phyloP scores from a whole-genome alignment of 2,329 filamentous ascomycete species.

The Venturia aucupariae region DNA sequence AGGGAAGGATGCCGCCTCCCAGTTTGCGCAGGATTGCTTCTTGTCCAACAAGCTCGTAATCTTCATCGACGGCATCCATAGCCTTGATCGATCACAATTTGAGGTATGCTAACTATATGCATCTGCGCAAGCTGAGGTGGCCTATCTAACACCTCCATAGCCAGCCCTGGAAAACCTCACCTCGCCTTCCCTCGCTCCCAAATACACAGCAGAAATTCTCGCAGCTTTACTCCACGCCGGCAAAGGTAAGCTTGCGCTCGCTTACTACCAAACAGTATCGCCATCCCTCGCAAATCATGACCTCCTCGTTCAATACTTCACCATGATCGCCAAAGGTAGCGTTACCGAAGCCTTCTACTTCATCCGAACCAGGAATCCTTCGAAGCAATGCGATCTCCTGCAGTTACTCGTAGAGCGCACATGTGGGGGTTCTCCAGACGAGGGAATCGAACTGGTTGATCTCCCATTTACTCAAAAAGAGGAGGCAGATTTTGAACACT shows the following conservation, averaged over 20 bases:
- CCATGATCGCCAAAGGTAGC: conserved; percentile 56
- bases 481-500: conserved; percentile 65
- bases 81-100: conserved; percentile 65
- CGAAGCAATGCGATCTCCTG: conserved; percentile 52
- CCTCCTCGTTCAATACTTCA: conserved; percentile 59
- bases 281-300: conserved; percentile 58
- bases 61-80: conserved; percentile 75
- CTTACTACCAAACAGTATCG: conserved; percentile 69
- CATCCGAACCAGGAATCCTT: conserved; percentile 53
- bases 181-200: conserved; percentile 68
- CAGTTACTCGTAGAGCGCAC: conserved; percentile 47
- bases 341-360: conserved; percentile 68
- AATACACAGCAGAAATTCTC: conserved; percentile 77
- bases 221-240: conserved; percentile 53
- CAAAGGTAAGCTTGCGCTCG: conserved; percentile 48
- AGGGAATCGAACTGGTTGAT: conserved; percentile 60
- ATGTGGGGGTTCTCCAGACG: conserved; percentile 34
- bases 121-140: not conserved
- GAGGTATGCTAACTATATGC: conserved; percentile 37
- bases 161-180: conserved; percentile 65
- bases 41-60: conserved; percentile 69
- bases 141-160: conserved; percentile 29
- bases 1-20: conserved; percentile 41
- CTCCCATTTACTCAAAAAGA: conserved; percentile 63
- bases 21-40: conserved; percentile 55